These are phyloP conservation scores for Fraxinus nigra DNA, from an alignment of 305 asterid genomes.

Conservation along the genomic window DNA sequence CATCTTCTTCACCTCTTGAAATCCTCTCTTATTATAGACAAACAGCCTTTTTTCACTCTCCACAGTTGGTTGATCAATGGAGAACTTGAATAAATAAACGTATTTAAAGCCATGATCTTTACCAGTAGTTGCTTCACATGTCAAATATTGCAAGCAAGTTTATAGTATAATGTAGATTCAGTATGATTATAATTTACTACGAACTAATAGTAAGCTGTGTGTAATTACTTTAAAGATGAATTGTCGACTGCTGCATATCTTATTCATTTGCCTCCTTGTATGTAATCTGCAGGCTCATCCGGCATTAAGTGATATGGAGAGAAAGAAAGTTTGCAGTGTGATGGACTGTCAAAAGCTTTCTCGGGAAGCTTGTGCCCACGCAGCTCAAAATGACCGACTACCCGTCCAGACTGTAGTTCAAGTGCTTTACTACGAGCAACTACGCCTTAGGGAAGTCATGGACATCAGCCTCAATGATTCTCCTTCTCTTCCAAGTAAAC, in stretches of 20 bases:
- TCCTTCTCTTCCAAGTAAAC: conserved; percentile 33
- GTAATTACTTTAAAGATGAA: background rate
- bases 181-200: background rate
- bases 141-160: background rate
- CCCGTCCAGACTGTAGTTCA: conserved; percentile 87
- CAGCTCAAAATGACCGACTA: conserved; percentile 83
- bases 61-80: background rate
- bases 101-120: background rate
- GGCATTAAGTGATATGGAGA: conserved; percentile 70
- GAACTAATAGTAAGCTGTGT: background rate
- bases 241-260: background rate
- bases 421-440: conserved; percentile 90
- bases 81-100: background rate
- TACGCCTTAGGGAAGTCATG: conserved; percentile 67
- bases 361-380: conserved; percentile 85
- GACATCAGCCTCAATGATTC: conserved; percentile 37
- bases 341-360: conserved; percentile 95
- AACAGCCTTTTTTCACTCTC: background rate
- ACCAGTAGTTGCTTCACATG: background rate
- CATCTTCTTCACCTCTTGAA: background rate
- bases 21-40: background rate
- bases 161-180: background rate
- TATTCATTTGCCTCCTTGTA: background rate
- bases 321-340: conserved; percentile 75
- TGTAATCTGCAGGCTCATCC: conserved; percentile 71